Conservation (phyloP, 306 rosid species). For the Fagus sylvatica region DNA sequence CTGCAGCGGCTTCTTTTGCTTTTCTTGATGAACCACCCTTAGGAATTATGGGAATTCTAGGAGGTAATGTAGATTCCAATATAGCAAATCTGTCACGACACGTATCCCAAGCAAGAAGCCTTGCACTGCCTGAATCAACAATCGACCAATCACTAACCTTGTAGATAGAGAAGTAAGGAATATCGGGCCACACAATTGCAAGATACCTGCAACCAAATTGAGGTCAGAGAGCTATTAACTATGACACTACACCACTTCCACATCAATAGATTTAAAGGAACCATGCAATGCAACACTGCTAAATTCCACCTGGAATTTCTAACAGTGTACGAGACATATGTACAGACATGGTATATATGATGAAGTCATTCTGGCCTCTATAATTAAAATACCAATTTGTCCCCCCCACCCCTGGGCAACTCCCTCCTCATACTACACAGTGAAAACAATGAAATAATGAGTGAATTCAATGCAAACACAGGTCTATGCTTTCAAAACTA, state of each 20-base stretch:
- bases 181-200: conserved; percentile 96
- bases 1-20: conserved; percentile 94
- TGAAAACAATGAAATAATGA: background rate
- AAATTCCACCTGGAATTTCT: background rate
- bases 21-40: conserved; percentile 88
- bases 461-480: background rate
- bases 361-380: background rate
- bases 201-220: conserved; percentile 75
- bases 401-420: background rate
- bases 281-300: background rate
- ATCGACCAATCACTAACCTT: conserved; percentile 96
- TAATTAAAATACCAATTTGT: background rate
- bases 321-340: background rate
- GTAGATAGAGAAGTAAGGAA: conserved; percentile 95
- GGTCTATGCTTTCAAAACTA: background rate
- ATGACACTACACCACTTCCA: conserved; percentile 8
- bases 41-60: conserved; percentile 78
- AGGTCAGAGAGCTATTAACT: conserved; percentile 29
- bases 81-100: conserved; percentile 97
- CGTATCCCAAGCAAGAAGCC: conserved; percentile 98
- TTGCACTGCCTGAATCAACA: conserved; percentile 98
- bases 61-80: conserved; percentile 78
- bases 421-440: background rate
- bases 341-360: background rate
- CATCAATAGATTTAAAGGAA: conserved; percentile 15